Evolutionary conservation across 352 stramenopile species (phyloP).

Genomic region (Phytophthora vignae): DNA sequence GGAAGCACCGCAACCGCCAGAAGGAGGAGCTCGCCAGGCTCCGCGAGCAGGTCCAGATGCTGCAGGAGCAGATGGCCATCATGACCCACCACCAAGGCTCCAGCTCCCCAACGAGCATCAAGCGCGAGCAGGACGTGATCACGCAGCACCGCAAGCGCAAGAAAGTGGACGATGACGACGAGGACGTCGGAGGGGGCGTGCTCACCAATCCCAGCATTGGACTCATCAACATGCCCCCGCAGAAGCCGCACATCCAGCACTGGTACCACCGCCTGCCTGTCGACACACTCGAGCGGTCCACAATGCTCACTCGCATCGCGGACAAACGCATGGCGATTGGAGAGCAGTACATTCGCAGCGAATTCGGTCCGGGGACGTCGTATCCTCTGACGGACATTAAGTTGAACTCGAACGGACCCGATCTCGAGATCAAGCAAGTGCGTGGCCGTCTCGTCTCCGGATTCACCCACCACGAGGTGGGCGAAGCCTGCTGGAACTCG

Average conservation of each 20-base stretch:
- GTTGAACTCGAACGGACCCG: conserved; percentile 78
- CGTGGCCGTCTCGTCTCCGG: conserved; percentile 63
- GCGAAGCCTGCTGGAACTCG: conserved; percentile 77
- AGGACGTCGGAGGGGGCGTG: conserved; percentile 30
- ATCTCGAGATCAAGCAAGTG: conserved; percentile 84
- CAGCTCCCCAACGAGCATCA: conserved; percentile 49
- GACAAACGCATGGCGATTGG: conserved; percentile 62
- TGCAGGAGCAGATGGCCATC: conserved; percentile 84
- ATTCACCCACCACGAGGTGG: conserved; percentile 70
- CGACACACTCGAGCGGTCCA: conserved; percentile 63
- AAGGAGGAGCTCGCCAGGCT: conserved; percentile 82
- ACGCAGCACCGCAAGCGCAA: conserved; percentile 78
- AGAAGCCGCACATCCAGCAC: conserved; percentile 61
- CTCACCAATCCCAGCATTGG: conserved; percentile 30
- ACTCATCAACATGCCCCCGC: conserved; percentile 22
- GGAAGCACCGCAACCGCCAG: conserved; percentile 85
- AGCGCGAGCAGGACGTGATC: conserved; percentile 64
- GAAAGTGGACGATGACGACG: conserved; percentile 61
- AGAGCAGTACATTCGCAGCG: conserved; percentile 57
- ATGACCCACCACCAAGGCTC: conserved; percentile 61
- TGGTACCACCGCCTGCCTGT: conserved; percentile 72
- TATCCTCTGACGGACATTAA: conserved; percentile 85
- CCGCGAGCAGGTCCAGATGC: conserved; percentile 72
- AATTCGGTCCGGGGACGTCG: conserved; percentile 53
- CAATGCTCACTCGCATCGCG: conserved; percentile 60